These are phyloP conservation scores for Scheffersomyces cryptocercus DNA, from an alignment of 1,139 yeast genomes.

Conservation along the genomic window DNA sequence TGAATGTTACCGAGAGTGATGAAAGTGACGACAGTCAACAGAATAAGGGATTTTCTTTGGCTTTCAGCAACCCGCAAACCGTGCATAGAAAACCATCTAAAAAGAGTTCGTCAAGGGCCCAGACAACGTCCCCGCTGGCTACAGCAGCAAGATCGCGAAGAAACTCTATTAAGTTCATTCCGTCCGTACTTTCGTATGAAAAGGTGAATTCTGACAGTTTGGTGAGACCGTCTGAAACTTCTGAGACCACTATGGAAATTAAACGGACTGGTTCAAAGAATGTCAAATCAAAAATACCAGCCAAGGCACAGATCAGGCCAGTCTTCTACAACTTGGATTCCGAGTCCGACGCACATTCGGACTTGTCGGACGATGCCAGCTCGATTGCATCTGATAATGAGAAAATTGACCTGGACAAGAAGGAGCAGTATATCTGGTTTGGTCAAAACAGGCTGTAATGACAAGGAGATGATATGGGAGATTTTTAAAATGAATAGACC, in stretches of 20 bases:
- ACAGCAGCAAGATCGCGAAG: slow-evolving; percentile 20
- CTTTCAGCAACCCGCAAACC: slow-evolving; percentile 14
- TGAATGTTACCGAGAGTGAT: slow-evolving; percentile 18
- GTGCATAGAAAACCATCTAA: slow-evolving; percentile 3
- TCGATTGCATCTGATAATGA: slow-evolving; percentile 4
- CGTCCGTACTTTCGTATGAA: slow-evolving; percentile 20
- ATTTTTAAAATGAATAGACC: background rate
- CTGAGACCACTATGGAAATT: no score
- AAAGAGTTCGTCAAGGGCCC: background rate
- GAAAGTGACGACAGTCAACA: slow-evolving; percentile 15
- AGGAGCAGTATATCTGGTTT: slow-evolving; percentile 35
- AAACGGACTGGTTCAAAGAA: no score
- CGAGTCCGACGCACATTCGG: slow-evolving; percentile 14
- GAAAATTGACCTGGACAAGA: slow-evolving; percentile 8
- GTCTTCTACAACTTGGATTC: slow-evolving; percentile 33
- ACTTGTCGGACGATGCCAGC: slow-evolving; percentile 1
- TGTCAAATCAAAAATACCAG: no score
- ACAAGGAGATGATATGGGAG: background rate
- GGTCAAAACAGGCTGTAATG: slow-evolving; percentile 29
- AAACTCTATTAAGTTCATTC: slow-evolving; percentile 34
- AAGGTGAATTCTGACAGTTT: slow-evolving; percentile 2
- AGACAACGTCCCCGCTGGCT: slow-evolving; percentile 10
- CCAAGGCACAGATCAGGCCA: slow-evolving; percentile 13
- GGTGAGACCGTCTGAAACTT: no score
- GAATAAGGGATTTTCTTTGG: slow-evolving; percentile 24